Base-by-base conservation (phyloP, 2,329 filamentous ascomycete genomes). In the Colletotrichum sp. region DNA sequence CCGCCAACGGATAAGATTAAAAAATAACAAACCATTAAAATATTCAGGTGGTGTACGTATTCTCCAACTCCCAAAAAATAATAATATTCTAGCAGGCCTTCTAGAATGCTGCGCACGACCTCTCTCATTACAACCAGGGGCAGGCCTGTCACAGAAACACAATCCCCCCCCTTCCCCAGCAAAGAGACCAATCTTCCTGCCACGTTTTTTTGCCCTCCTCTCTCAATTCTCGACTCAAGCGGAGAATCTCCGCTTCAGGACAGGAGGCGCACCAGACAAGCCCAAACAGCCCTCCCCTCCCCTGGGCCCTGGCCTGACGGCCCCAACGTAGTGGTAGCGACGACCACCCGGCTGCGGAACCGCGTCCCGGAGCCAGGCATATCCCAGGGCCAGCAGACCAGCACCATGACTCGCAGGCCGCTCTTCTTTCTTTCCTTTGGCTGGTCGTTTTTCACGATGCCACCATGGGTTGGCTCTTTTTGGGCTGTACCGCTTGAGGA, bases 251-350 rank as follows among this genome's bases (percentile, higher is more conserved):
- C 69, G 72, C 63, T 63, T 59, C 63, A 75, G 44, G 57, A 59
- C 69, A 71, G 44, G 57, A 13, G 44, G 65, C 39, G 21, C 24
- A 67, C 39, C 39, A 67, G 26, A 67, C 49, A 72, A 34, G 72
- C 55, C 62, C 49, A 68, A 68, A 68, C 18, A 49, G 44, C 44
- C n/a, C 44, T 49, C 39, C 39, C 18, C 18, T 49, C 12, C 30
- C 36, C 62, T 24, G 13, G 32, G 28, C 57, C 63, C 71, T 62
- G 55, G 63, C 28, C 12, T 39, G 59, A 76, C 74, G 65, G 75
- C 74, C 66, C 74, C 71, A 70, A 74, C 44, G 71, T 75, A 49
- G 36, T 75, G 74, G 74, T 77, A 77, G 64, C 73, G 70, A 64
- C 73, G 39, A 44, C 39, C 70, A 73, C 32, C 71, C 71, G 65